These are phyloP conservation scores for Russula vinacea DNA, from an alignment of 768 basidiomycete genomes.

Conservation along the genomic window DNA sequence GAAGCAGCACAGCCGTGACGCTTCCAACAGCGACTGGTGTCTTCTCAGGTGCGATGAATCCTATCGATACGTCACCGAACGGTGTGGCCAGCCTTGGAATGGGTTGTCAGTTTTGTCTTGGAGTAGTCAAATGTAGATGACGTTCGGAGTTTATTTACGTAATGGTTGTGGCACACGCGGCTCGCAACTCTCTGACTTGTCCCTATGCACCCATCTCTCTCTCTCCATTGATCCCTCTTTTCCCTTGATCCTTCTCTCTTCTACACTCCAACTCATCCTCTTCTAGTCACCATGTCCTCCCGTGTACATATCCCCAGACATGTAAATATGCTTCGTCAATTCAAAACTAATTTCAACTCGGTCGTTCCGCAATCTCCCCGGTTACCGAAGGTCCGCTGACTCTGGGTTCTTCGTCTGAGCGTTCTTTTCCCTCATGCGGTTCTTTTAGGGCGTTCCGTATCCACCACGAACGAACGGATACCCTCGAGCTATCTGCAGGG, in stretches of 20 bases:
- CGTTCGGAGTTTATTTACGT: not conserved
- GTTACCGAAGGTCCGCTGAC: not conserved
- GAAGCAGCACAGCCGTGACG: conserved; percentile 11
- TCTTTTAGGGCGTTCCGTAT: not conserved
- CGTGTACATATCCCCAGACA: not conserved
- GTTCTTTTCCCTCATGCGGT: not conserved
- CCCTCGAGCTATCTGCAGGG: conserved; percentile 12
- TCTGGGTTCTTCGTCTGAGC: not conserved
- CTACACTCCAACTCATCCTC: not conserved
- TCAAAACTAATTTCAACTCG: not conserved
- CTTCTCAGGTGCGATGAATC: not conserved
- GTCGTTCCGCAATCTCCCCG: not conserved
- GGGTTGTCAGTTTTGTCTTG: not conserved
- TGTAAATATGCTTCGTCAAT: not conserved
- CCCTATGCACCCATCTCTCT: not conserved
- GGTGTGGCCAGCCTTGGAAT: not conserved
- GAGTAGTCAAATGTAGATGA: not conserved
- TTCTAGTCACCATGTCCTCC: not conserved
- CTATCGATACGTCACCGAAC: not conserved
- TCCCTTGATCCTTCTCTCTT: not conserved
- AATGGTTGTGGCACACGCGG: not conserved
- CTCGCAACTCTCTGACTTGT: not conserved
- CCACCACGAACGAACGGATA: too few relatives aligned
- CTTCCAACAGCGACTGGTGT: conserved; percentile 15
- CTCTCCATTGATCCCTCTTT: too few relatives aligned